Conservation (phyloP, 305 asterid genomes). For the Solanum hybrid region DNA sequence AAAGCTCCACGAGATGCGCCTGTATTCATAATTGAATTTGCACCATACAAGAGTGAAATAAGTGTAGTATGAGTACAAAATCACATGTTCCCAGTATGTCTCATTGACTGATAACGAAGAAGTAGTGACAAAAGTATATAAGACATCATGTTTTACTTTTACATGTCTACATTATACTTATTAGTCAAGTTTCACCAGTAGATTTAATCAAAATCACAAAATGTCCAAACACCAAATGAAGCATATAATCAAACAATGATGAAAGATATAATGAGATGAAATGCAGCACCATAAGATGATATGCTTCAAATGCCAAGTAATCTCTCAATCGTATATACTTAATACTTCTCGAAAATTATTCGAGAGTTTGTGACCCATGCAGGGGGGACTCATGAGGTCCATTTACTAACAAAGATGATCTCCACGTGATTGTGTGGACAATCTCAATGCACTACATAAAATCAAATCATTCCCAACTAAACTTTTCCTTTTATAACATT, state of each 20-base stretch:
- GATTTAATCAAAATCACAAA: neutral
- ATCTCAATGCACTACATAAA: neutral
- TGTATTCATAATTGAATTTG: too few species aligned
- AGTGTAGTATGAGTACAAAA: neutral
- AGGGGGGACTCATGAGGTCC: neutral
- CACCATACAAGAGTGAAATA: neutral
- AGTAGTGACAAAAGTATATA: neutral
- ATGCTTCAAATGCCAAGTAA: too few species aligned
- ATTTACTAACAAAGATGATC: neutral
- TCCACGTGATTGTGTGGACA: neutral
- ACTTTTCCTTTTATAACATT: neutral
- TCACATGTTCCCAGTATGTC: neutral
- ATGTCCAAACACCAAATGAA: neutral
- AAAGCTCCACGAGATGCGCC: neutral
- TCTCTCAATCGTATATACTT: too few species aligned
- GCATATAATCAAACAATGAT: too few species aligned
- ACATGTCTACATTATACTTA: neutral
- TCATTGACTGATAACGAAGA: neutral
- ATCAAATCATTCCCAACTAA: neutral
- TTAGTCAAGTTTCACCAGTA: neutral
- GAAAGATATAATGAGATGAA: neutral
- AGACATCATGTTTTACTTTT: neutral
- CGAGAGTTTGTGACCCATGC: neutral
- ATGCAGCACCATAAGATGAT: neutral
- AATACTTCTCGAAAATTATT: too few species aligned